phyloP scores from a whole-genome alignment of 768 basidiomycete genomes.

The Glaciozyma antarctica region DNA sequence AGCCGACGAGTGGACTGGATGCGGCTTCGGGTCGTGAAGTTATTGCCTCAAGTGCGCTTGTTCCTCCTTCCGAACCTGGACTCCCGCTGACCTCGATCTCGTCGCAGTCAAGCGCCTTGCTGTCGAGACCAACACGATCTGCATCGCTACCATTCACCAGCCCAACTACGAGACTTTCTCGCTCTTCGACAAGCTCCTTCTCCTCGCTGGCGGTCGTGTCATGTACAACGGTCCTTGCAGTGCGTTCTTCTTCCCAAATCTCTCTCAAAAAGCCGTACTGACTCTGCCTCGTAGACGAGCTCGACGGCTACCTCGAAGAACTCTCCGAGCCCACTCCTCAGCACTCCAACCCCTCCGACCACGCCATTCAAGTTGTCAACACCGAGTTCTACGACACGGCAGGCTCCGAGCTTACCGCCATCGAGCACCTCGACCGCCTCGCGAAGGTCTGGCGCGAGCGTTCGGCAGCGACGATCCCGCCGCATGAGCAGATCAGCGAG shows the following conservation, averaged over 20 bases:
- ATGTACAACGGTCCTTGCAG: slow-evolving; percentile 43
- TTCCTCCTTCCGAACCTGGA: background rate
- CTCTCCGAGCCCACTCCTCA: slow-evolving; percentile 39
- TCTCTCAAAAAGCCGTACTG: background rate
- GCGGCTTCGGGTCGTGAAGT: slow-evolving; percentile 30
- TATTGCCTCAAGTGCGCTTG: slow-evolving; percentile 39
- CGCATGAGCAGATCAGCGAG: background rate
- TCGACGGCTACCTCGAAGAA: slow-evolving; percentile 39
- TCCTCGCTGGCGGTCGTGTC: slow-evolving; percentile 51
- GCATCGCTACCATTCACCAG: slow-evolving; percentile 61
- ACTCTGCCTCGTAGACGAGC: slow-evolving; percentile 35
- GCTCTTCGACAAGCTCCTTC: slow-evolving; percentile 53
- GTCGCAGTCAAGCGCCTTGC: slow-evolving; percentile 43
- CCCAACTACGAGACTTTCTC: slow-evolving; percentile 54
- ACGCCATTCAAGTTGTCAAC: slow-evolving; percentile 52
- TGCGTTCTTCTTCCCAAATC: slow-evolving; percentile 15
- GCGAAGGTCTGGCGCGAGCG: background rate
- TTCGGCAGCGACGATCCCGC: background rate
- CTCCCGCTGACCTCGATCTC: background rate
- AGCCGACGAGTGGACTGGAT: slow-evolving; percentile 53
- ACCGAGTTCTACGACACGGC: slow-evolving; percentile 24
- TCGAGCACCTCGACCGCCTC: background rate
- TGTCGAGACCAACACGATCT: slow-evolving; percentile 47
- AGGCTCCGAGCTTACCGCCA: background rate
- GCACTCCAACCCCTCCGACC: slow-evolving; percentile 52